Percentiles rank a stretch among this genome's conserved stretches.
phyloP scores from a whole-genome alignment of 768 basidiomycete genomes.

The Sarcodon aspratus region DNA sequence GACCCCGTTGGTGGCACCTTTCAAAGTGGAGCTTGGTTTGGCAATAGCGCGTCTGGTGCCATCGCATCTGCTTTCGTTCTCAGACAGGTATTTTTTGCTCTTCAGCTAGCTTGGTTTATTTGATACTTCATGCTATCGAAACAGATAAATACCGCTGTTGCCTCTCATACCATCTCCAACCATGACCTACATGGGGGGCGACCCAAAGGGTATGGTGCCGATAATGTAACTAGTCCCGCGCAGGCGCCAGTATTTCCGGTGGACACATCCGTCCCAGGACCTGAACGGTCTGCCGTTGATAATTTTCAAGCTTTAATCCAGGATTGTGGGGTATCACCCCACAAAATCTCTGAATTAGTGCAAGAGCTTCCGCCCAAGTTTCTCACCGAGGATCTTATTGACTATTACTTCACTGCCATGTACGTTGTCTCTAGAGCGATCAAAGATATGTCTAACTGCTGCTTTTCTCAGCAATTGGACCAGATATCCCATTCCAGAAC shows the following conservation, averaged over 20 bases:
- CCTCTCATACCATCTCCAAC: not conserved
- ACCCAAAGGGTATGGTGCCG: too few relatives aligned
- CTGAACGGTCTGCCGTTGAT: slow-evolving; percentile 52
- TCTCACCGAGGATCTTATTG: slow-evolving; percentile 66
- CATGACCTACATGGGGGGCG: too few relatives aligned
- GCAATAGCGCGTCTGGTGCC: slow-evolving; percentile 74
- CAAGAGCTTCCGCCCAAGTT: slow-evolving; percentile 77
- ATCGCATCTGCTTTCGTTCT: slow-evolving; percentile 70
- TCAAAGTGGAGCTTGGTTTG: slow-evolving; percentile 81
- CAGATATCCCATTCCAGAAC: slow-evolving; percentile 83
- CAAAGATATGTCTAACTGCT: not conserved
- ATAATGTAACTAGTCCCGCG: too few relatives aligned
- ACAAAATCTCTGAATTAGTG: slow-evolving; percentile 82
- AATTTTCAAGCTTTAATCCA: slow-evolving; percentile 78
- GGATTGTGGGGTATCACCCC: slow-evolving; percentile 87
- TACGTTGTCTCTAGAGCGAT: slow-evolving; percentile 20
- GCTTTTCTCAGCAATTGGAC: slow-evolving; percentile 67
- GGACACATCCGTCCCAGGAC: not conserved
- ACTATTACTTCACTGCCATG: slow-evolving; percentile 73
- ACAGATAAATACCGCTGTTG: not conserved
- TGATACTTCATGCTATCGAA: slow-evolving; percentile 7
- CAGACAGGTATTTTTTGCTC: slow-evolving; percentile 46
- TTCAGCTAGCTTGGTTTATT: slow-evolving; percentile 4
- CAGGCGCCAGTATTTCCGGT: too few relatives aligned
- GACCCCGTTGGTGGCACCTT: slow-evolving; percentile 68